Evolutionary conservation across 1,284 basidiomycete species (phyloP).

Genomic region (Lentinula novae-zelandiae): DNA sequence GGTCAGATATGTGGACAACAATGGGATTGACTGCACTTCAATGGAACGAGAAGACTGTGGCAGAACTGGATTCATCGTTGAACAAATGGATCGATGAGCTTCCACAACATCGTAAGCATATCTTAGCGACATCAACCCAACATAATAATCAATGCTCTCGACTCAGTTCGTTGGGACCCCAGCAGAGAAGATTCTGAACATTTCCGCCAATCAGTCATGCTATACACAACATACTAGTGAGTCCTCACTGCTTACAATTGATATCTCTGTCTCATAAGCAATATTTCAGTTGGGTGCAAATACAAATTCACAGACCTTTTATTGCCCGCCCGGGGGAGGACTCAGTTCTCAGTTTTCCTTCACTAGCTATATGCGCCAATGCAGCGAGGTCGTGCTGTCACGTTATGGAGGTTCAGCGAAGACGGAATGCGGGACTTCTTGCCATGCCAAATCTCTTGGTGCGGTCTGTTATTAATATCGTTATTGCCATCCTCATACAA

Average conservation of each 20-base stretch:
- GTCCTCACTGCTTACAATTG: background rate
- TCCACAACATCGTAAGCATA: slow-evolving; percentile 35
- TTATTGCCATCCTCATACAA: background rate
- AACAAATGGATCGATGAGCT: slow-evolving; percentile 48
- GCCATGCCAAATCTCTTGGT: slow-evolving; percentile 18
- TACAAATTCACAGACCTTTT: slow-evolving; percentile 23
- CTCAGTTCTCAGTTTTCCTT: slow-evolving; percentile 28
- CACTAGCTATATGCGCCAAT: slow-evolving; percentile 48
- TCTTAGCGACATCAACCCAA: background rate
- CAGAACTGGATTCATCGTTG: slow-evolving; percentile 48
- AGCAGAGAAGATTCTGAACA: slow-evolving; percentile 40
- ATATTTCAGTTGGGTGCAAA: slow-evolving; percentile 34
- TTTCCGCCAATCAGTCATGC: slow-evolving; percentile 57
- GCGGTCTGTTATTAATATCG: background rate
- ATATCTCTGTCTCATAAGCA: background rate
- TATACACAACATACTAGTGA: slow-evolving; percentile 57
- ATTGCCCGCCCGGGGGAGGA: slow-evolving; percentile 13
- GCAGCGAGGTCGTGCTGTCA: slow-evolving; percentile 44
- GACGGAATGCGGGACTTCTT: background rate
- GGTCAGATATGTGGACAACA: slow-evolving; percentile 24
- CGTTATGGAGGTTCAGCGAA: slow-evolving; percentile 24
- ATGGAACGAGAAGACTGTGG: slow-evolving; percentile 37
- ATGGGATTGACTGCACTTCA: slow-evolving; percentile 2
- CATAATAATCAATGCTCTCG: background rate
- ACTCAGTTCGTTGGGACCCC: slow-evolving; percentile 59